These are phyloP conservation scores for Paramecium bursaria DNA, from an alignment of 73 alveolate species.

Conservation along the genomic window DNA sequence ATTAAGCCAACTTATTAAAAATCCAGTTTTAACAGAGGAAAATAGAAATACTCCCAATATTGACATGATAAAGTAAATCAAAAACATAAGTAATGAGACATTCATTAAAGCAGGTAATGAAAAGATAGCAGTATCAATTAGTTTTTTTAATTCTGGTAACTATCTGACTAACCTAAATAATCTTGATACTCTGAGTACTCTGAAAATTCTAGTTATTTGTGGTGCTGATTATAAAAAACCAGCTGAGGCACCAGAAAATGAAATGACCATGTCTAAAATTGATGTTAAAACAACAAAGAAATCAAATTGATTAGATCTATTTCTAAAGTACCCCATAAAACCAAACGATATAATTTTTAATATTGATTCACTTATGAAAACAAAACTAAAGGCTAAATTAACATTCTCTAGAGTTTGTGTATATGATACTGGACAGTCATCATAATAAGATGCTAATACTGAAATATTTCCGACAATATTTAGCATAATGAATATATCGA, in stretches of 20 bases:
- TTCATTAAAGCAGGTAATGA: constrained; percentile 91
- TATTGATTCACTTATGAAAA: constrained; percentile 86
- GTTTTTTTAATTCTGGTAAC: constrained; percentile 83
- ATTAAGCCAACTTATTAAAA: constrained; percentile 73
- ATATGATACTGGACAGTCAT: constrained; percentile 76
- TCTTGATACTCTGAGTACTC: constrained; percentile 92
- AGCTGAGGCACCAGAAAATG: constrained; percentile 76
- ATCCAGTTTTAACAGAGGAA: constrained; percentile 73
- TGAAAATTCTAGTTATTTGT: constrained; percentile 88
- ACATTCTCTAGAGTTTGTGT: constrained; percentile 66
- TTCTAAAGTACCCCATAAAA: constrained; percentile 79
- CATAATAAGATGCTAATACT: constrained; percentile 85
- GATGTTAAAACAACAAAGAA: constrained; percentile 94
- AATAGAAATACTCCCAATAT: constrained; percentile 91
- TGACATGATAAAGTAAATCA: constrained; percentile 90
- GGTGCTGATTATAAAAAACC: constrained; percentile 85
- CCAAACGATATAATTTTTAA: constrained; percentile 92
- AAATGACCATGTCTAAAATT: constrained; percentile 82
- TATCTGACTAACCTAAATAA: constrained; percentile 87
- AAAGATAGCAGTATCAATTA: constrained; percentile 86
- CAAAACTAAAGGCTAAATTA: constrained; percentile 83
- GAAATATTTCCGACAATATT: constrained; percentile 83
- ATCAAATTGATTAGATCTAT: constrained; percentile 94
- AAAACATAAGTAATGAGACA: constrained; percentile 87
- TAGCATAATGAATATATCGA: constrained; percentile 85